A percentile compares a stretch with the other conserved stretches of the same genome.
Evolutionary conservation across 1,139 yeast species (phyloP).

Genomic region (Candida pseudocylindracea): DNA sequence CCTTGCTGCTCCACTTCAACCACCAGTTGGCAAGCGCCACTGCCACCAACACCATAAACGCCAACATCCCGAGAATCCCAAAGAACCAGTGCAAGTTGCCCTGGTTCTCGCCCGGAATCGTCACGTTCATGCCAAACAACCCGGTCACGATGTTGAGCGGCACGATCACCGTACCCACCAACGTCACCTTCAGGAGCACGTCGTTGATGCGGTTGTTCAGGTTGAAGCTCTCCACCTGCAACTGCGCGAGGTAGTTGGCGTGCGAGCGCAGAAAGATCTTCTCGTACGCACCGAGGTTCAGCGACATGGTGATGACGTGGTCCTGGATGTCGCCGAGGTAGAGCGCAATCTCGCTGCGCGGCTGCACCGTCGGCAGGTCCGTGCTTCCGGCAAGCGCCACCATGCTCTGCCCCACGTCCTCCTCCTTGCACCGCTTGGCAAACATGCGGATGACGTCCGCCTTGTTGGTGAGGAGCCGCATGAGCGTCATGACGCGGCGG

Average conservation of each 20-base stretch:
- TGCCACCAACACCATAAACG: slow-evolving; percentile 10
- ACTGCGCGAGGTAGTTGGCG: slow-evolving; percentile 78
- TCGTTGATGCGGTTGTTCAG: slow-evolving; percentile 70
- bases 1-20: slow-evolving; percentile 7
- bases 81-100: slow-evolving; percentile 8
- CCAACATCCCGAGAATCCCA: slow-evolving; percentile 13
- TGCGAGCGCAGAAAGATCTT: slow-evolving; percentile 85
- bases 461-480: slow-evolving; percentile 79
- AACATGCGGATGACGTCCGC: slow-evolving; percentile 97
- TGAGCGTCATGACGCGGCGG: slow-evolving; percentile 75
- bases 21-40: slow-evolving; percentile 13
- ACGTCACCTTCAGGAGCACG: slow-evolving; percentile 72
- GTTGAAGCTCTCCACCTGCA: slow-evolving; percentile 79
- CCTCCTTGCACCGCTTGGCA: slow-evolving; percentile 37
- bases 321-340: slow-evolving; percentile 95
- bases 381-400: neutral
- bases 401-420: neutral
- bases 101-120: slow-evolving; percentile 49
- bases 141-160: slow-evolving; percentile 87
- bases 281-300: slow-evolving; percentile 72
- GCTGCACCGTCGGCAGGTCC: slow-evolving; percentile 20
- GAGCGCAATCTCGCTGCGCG: slow-evolving; percentile 65
- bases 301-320: slow-evolving; percentile 92
- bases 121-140: slow-evolving; percentile 89
- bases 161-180: slow-evolving; percentile 75